Evolutionary conservation across 495 filamentous ascomycete species (phyloP), one percentile per base, ranked within the genome.

Genomic region (Xylaria acuta): DNA sequence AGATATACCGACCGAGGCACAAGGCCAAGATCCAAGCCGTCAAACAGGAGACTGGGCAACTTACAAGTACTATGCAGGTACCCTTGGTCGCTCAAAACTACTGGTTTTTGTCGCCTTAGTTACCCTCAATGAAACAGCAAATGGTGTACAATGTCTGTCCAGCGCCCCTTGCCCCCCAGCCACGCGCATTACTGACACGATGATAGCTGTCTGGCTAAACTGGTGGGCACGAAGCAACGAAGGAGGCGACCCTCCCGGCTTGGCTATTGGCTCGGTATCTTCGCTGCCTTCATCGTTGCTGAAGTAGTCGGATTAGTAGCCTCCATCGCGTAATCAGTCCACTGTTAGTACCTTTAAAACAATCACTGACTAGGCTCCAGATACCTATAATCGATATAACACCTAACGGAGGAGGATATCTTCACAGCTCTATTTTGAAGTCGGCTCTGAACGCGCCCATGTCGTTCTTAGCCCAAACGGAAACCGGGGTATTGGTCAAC

Each of bases 51-150:
- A 82, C 56, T 60, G 34, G 38, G 74, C 75, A 25, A 76, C 80
- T 20, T 82, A 82, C 51, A 77, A 72, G 36, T 75, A 77, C 45
- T 82, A 81, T 63, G 67, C 77, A 62, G 76, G 76, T 38, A 76
- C 74, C 60, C 78, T 82, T 67, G 78, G 79, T 27, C 65, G 53
- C 51, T 67, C 40, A 8, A 67, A 67, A 53, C 40, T 73, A n/a
- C 49, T 79, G 22, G 47, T 69, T 45, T 62, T 53, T 72, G n/a
- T 75, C 58, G 45, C 32, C 65, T 41, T 69, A 41, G 64, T 72
- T 38, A 34, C 54, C 64, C 34, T 71, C 66, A 45, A 75, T 34
- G 68, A 70, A 51, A 67, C 54, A 25, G 64, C 64, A 1, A 38
- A 54, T 40, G 64, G 64, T 53, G 20, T 67, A 67, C 64, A 67